Evolutionary conservation across 2,329 filamentous ascomycete species (phyloP), one percentile per base, ranked within the genome.

Genomic region (Penicillium hesseltinei): DNA sequence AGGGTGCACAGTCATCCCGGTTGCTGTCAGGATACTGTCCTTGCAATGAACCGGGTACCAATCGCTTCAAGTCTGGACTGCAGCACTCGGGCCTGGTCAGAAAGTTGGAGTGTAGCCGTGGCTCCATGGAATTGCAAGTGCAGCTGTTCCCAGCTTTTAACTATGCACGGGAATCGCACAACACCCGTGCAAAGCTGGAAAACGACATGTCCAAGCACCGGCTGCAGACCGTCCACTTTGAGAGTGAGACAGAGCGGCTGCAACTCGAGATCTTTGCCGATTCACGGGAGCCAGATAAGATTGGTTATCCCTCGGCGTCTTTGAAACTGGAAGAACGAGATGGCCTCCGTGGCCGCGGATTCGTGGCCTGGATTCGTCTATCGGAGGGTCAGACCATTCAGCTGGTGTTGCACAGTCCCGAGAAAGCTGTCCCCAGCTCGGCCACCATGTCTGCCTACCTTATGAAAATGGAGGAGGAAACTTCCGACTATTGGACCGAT

Each of bases 141-240:
- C 87, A 91, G 62, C 77, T 91, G 13, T 90, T 90, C 62, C 89
- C 89, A 1, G 84, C 87, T 1, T 89, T 90, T 69, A 84, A 87
- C 62, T 92, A 91, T 68, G 88, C 86, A 4, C 79, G 79, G 48
- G 84, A 87, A 45, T 62, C 78, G 1, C 88, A 91, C 68, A 81
- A 56, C 0, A 59, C 69, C 44, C 69, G 68, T 27, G 61, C 63
- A 27, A 68, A 66, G 19, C 56, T 71, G 25, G 57, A 80, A 46
- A 72, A 75, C 3, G 69, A 78, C 1, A 70, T 73, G 44, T 69
- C 70, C 23, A 57, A 64, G 4, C 69, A 78, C 46, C 59, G 55
- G 13, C 85, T 85, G 73, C 87, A 86, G 68, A 81, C 84, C 0
- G 83, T 87, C 2, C 83, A 81, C 2, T 90, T 91, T 63, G 82